Evolutionary conservation across 2,329 filamentous ascomycete genomes (phyloP).

Genomic region (Microthyrium microscopicum): DNA sequence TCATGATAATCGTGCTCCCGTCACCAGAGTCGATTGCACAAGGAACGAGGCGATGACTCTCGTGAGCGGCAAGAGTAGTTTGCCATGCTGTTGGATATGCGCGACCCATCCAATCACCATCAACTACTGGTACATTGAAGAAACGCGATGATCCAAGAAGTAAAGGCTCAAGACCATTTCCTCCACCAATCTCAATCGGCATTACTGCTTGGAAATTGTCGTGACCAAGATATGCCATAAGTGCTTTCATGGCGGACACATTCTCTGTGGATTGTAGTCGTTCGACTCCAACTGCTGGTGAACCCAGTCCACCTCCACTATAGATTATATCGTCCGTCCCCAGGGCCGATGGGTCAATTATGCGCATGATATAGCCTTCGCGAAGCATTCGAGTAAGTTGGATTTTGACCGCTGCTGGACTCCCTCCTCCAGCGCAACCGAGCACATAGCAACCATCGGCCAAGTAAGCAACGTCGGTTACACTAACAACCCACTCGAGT

Average conservation of each 20-base stretch:
- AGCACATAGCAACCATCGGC: slow-evolving; percentile 31
- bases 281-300: slow-evolving; percentile 27
- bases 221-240: slow-evolving; percentile 3
- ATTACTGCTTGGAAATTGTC: slow-evolving; percentile 23
- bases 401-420: slow-evolving; percentile 28
- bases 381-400: slow-evolving; percentile 24
- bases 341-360: slow-evolving; percentile 26
- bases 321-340: slow-evolving; percentile 28
- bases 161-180: slow-evolving; percentile 20
- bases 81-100: slow-evolving; percentile 31
- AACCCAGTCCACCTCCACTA: slow-evolving; percentile 28
- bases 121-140: slow-evolving; percentile 16
- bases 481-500: slow-evolving; percentile 27
- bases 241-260: slow-evolving; percentile 8
- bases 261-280: slow-evolving; percentile 25
- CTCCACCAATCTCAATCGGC: slow-evolving; percentile 31
- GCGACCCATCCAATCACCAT: slow-evolving; percentile 32
- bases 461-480: slow-evolving; percentile 29
- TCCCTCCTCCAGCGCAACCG: slow-evolving; percentile 31
- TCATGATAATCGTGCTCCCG: slow-evolving; percentile 10
- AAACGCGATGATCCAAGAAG: slow-evolving; percentile 13
- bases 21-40: slow-evolving; percentile 25
- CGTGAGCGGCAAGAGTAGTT: slow-evolving; percentile 11
- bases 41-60: slow-evolving; percentile 24
- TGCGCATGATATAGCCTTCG: slow-evolving; percentile 22